phyloP scores from a whole-genome alignment of 1,284 basidiomycete genomes.

The Quambalaria eucalypti region DNA sequence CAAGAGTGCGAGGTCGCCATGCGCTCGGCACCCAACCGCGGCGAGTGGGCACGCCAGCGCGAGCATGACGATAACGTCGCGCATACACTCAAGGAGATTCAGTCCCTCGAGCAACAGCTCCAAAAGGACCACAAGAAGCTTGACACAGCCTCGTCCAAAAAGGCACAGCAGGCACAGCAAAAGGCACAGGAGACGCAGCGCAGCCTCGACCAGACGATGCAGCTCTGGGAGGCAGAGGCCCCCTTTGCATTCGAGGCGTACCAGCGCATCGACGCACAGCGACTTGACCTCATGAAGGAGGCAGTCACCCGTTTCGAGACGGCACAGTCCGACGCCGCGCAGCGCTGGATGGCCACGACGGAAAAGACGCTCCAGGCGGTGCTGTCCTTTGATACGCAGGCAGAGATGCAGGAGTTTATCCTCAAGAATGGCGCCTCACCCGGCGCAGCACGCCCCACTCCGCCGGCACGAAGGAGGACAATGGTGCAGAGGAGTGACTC shows the following conservation, averaged over 20 bases:
- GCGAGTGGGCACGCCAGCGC: constrained; percentile 29
- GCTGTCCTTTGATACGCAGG: constrained; percentile 29
- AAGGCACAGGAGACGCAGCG: constrained; percentile 33
- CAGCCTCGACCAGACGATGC: constrained; percentile 21
- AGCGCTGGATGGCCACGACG: constrained; percentile 28
- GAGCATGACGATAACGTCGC: constrained; percentile 35
- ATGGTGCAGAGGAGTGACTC: background rate
- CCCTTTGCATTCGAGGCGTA: constrained; percentile 34
- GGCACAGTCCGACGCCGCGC: constrained; percentile 34
- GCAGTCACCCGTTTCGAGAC: constrained; percentile 34
- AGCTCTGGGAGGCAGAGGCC: constrained; percentile 32
- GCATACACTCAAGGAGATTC: constrained; percentile 33
- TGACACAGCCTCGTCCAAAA: constrained; percentile 34
- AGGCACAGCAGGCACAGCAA: constrained; percentile 21
- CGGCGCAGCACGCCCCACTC: background rate
- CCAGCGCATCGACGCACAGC: constrained; percentile 34
- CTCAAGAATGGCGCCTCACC: constrained; percentile 17
- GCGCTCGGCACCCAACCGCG: constrained; percentile 29
- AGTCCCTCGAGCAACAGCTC: constrained; percentile 37
- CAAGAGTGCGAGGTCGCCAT: constrained; percentile 44
- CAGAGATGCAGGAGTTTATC: constrained; percentile 38
- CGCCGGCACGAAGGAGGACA: background rate
- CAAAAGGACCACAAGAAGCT: constrained; percentile 39
- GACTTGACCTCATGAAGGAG: constrained; percentile 38
- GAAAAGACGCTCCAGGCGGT: constrained; percentile 35